phyloP scores from a whole-genome alignment of 2,329 filamentous ascomycete species.

The Leptoxyphium fumago region DNA sequence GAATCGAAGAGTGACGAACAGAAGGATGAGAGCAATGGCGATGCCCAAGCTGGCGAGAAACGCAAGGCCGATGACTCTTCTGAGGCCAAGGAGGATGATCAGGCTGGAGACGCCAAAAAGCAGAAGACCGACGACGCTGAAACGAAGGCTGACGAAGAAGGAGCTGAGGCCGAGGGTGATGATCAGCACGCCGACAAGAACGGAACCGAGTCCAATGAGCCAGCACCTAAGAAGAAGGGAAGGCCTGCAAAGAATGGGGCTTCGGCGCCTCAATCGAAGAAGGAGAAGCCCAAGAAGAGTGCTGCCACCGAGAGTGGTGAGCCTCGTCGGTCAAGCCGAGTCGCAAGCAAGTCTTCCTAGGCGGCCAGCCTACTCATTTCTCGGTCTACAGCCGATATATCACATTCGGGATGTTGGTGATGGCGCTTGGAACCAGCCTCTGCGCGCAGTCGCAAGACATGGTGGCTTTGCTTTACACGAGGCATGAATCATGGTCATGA shows the following conservation, averaged over 20 bases:
- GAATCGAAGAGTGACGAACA: constrained; percentile 10
- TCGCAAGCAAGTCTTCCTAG: background rate
- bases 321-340: constrained; percentile 30
- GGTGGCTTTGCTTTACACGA: too few species aligned
- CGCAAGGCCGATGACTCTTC: constrained; percentile 15
- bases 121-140: constrained; percentile 21
- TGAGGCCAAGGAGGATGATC: constrained; percentile 14
- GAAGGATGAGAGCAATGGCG: constrained; percentile 11
- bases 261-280: constrained; percentile 7
- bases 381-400: too few species aligned
- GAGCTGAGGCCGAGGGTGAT: constrained; percentile 15
- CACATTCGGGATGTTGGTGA: too few species aligned
- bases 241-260: constrained; percentile 26
- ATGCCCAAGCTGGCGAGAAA: constrained; percentile 17
- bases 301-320: constrained; percentile 34
- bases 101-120: constrained; percentile 14
- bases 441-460: too few species aligned
- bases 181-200: constrained; percentile 20
- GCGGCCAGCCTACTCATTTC: background rate
- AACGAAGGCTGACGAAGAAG: constrained; percentile 16
- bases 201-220: constrained; percentile 8
- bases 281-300: constrained; percentile 34
- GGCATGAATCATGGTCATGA: too few species aligned
- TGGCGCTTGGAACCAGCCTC: too few species aligned
- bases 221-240: constrained; percentile 26